phyloP scores from a whole-genome alignment of 129 eudicot species.

The Calendula officinalis region DNA sequence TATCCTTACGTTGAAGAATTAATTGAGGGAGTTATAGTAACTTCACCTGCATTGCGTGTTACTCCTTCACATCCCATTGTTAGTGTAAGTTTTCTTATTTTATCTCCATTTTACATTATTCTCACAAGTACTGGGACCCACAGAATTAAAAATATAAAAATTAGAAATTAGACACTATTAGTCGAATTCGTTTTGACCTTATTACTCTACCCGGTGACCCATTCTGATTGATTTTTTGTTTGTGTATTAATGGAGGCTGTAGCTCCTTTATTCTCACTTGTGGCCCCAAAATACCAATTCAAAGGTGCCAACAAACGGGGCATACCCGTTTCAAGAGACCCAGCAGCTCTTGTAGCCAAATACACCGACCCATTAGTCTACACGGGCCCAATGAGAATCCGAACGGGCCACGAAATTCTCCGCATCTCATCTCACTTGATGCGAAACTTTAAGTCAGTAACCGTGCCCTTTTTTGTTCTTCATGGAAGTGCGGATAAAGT shows the following conservation, averaged over 20 bases:
- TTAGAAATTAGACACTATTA: neutral
- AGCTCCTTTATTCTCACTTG: conserved; percentile 87
- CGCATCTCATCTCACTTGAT: conserved; percentile 79
- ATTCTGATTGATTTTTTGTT: neutral
- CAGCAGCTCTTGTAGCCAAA: conserved; percentile 87
- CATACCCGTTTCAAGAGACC: conserved; percentile 90
- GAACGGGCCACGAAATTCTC: conserved; percentile 92
- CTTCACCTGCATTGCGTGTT: conserved; percentile 98
- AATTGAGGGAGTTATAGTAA: conserved; percentile 81
- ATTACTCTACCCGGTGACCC: too few species aligned
- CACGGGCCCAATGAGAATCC: conserved; percentile 92
- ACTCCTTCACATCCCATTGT: conserved; percentile 98
- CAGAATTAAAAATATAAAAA: neutral
- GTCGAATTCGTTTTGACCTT: too few species aligned
- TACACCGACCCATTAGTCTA: conserved; percentile 93
- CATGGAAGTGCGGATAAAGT: conserved; percentile 95
- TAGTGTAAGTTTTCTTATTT: conserved; percentile 53
- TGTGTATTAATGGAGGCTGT: conserved; percentile 57
- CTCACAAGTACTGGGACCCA: conserved; percentile 8
- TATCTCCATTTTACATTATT: neutral
- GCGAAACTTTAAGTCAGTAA: conserved; percentile 67
- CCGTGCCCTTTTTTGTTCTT: conserved; percentile 90
- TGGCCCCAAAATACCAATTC: conserved; percentile 93
- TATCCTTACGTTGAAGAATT: conserved; percentile 71
- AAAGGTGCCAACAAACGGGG: conserved; percentile 98